These are phyloP conservation scores for Penicillium sp. DNA, from an alignment of 2,329 filamentous ascomycete genomes.

Conservation along the genomic window DNA sequence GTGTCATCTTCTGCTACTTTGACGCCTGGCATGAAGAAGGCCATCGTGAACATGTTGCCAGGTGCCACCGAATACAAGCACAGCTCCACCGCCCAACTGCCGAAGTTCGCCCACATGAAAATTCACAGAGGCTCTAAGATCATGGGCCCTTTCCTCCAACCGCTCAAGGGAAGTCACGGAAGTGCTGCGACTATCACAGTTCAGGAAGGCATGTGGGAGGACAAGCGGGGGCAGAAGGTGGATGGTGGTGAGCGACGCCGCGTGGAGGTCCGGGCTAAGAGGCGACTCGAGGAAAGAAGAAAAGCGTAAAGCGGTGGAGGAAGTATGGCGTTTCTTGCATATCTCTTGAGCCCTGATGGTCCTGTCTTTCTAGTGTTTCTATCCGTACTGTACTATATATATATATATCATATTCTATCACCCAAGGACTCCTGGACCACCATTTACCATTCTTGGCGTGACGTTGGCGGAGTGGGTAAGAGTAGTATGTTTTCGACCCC, in stretches of 20 bases:
- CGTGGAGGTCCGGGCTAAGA: conserved; percentile 84
- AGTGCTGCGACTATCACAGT: conserved; percentile 66
- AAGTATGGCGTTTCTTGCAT: conserved; percentile 18
- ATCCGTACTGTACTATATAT: conserved; percentile 20
- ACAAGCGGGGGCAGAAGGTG: conserved; percentile 82
- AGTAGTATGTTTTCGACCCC: neutral
- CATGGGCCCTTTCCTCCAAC: conserved; percentile 70
- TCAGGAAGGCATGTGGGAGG: conserved; percentile 91
- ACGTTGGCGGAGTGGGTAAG: neutral
- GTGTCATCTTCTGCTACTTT: conserved; percentile 50
- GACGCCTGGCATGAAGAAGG: conserved; percentile 56
- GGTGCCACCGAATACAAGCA: conserved; percentile 57
- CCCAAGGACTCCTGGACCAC: neutral
- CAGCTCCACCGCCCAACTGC: conserved; percentile 46
- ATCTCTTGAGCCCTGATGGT: conserved; percentile 14
- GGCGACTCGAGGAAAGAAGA: conserved; percentile 73
- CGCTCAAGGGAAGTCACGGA: conserved; percentile 61
- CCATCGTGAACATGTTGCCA: conserved; percentile 61
- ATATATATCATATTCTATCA: conserved; percentile 3
- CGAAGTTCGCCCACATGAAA: conserved; percentile 63
- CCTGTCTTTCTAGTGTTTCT: conserved; percentile 10
- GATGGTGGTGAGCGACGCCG: conserved; percentile 92
- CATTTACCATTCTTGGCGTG: neutral
- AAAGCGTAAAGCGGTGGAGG: conserved; percentile 43
- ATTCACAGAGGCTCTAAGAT: conserved; percentile 70